phyloP scores from a whole-genome alignment of 495 filamentous ascomycete species.

The Penicillium verhagenii region DNA sequence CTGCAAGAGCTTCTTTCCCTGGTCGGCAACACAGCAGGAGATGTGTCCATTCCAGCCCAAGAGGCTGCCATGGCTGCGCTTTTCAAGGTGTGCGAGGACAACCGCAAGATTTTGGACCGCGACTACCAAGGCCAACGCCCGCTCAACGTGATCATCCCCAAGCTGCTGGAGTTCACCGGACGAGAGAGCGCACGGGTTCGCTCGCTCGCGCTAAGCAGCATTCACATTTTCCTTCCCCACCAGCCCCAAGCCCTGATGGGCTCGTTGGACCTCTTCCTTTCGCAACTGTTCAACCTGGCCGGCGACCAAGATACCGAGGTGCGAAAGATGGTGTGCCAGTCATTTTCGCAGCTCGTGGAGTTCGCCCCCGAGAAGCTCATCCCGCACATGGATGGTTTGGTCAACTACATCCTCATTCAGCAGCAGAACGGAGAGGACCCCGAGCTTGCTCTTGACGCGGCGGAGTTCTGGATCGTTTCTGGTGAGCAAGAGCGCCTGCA shows the following conservation, averaged over 20 bases:
- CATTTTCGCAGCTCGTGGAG: conserved; percentile 90
- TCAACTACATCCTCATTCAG: conserved; percentile 89
- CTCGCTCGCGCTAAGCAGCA: conserved; percentile 71
- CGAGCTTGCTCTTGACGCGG: conserved; percentile 89
- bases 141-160: conserved; percentile 84
- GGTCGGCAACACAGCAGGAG: conserved; percentile 69
- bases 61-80: conserved; percentile 94
- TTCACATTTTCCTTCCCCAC: conserved; percentile 88
- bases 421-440: conserved; percentile 82
- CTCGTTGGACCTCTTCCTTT: conserved; percentile 75
- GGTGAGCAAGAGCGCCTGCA: conserved; percentile 82
- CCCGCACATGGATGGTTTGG: conserved; percentile 84
- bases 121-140: conserved; percentile 85
- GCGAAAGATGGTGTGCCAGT: conserved; percentile 85
- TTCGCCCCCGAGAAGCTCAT: conserved; percentile 84
- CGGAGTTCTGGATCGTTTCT: conserved; percentile 95
- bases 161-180: conserved; percentile 81
- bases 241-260: conserved; percentile 73
- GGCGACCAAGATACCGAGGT: conserved; percentile 74
- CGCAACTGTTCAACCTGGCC: conserved; percentile 77
- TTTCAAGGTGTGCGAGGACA: conserved; percentile 95
- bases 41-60: conserved; percentile 66
- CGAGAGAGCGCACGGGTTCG: conserved; percentile 73
- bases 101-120: conserved; percentile 78
- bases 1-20: conserved; percentile 75